Evolutionary conservation across 1,284 basidiomycete species (phyloP).

Genomic region (Lentinula novae-zelandiae): DNA sequence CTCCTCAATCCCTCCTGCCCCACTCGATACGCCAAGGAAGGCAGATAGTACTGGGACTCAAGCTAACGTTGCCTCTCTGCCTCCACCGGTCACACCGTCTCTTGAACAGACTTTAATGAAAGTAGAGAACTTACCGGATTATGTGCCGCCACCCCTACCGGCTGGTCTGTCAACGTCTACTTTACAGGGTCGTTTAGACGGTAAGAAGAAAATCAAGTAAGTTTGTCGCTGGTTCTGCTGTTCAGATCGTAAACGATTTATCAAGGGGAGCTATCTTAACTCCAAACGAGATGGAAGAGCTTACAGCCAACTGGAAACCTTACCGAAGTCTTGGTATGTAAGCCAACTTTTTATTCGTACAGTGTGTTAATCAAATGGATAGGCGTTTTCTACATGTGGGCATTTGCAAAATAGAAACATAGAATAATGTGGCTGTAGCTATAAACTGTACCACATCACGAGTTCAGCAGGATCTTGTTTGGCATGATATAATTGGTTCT

Average conservation of each 20-base stretch:
- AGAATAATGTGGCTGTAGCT: not conserved
- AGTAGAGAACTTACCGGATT: conserved; percentile 20
- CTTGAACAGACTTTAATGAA: conserved; percentile 51
- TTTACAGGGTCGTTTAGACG: conserved; percentile 63
- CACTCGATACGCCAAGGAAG: conserved; percentile 13
- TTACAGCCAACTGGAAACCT: conserved; percentile 77
- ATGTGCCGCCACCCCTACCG: conserved; percentile 43
- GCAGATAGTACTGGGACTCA: conserved; percentile 18
- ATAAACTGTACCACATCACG: not conserved
- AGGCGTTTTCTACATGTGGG: conserved; percentile 66
- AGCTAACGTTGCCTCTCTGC: conserved; percentile 33
- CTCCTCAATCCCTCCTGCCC: conserved; percentile 14
- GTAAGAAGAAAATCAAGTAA: conserved; percentile 85
- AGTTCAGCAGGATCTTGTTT: not conserved
- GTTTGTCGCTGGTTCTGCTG: conserved; percentile 18
- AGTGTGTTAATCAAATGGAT: conserved; percentile 8
- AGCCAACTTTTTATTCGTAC: not conserved
- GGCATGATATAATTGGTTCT: not conserved
- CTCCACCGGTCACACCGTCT: conserved; percentile 65
- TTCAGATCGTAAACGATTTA: not conserved
- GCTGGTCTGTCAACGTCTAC: conserved; percentile 56
- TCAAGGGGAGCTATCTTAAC: conserved; percentile 73
- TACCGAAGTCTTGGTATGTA: conserved; percentile 72
- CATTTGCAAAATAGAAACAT: conserved; percentile 25
- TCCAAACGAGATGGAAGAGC: conserved; percentile 77